Conservation (phyloP, 768 basidiomycete species). For the Phaeolepiota aurea region DNA sequence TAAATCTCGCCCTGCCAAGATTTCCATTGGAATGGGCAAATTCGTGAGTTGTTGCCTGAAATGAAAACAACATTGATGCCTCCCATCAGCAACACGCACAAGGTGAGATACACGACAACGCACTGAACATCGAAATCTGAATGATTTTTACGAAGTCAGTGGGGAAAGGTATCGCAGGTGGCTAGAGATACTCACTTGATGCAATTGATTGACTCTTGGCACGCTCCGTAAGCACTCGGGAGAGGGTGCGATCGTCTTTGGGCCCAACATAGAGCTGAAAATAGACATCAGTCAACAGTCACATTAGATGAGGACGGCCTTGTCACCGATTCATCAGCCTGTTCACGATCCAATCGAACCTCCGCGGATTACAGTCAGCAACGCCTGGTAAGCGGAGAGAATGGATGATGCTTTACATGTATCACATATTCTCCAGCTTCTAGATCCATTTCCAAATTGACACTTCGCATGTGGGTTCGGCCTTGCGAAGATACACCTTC, state of each 20-base stretch:
- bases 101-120: neutral
- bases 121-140: slow-evolving; percentile 10
- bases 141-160: neutral
- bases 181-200: slow-evolving; percentile 8
- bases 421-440: slow-evolving; percentile 34
- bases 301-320: too few relatives aligned
- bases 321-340: neutral
- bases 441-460: slow-evolving; percentile 29
- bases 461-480: slow-evolving; percentile 21
- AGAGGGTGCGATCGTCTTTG: slow-evolving; percentile 4
- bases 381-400: neutral
- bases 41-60: slow-evolving; percentile 4
- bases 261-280: neutral
- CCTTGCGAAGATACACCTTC: slow-evolving; percentile 23
- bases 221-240: slow-evolving; percentile 8
- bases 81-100: neutral
- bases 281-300: neutral
- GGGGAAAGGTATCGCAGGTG: neutral
- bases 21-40: slow-evolving; percentile 11
- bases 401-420: slow-evolving; percentile 18
- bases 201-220: slow-evolving; percentile 10
- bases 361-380: slow-evolving; percentile 1
- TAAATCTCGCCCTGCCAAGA: slow-evolving; percentile 14
- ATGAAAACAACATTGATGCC: too few relatives aligned
- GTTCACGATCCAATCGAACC: slow-evolving; percentile 9